Evolutionary conservation across 495 filamentous ascomycete species (phyloP), one percentile per base, ranked within the genome.

Genomic region (Apodospora peruviana): DNA sequence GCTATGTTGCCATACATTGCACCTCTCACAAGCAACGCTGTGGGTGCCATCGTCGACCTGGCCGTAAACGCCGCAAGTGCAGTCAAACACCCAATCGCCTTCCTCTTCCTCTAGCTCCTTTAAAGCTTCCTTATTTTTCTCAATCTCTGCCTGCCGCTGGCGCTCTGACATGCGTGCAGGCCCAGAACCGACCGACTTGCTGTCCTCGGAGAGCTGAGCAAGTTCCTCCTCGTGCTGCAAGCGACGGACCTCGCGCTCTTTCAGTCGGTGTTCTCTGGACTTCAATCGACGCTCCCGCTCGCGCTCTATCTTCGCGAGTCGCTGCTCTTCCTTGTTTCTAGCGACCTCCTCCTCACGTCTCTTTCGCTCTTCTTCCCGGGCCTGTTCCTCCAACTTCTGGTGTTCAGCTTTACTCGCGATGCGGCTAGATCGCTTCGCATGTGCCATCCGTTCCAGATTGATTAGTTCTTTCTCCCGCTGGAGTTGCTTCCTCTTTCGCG

Each of bases 1-100:
- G 72, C 87, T 91, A 58, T 96, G 93, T 61, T 96, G 91, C 93
- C 93, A 98, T 17, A 95, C 83, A 61, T 86, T 93, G 74, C 93
- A 98, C 41, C 77, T 84, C 58, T 97, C 93, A 63, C 93, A 98
- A n/a, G 90, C 85, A 49, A 98, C 81, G 61, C 87, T 95, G 63
- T 95, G 88, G 2, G 87, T 84, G 40, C 93, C 93, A 57, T 96
- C 93, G 55, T 96, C 91, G 29, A 95, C 84, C 57, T 93, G 83
- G 35, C 93, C 91, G 65, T 95, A 83, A 22, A 86, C 78, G 21
- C 90, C 90, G 66, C 93, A 98, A 12, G 85, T 78, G 66, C 93
- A 98, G 60, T 97, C 93, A 60, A 98, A 97, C 24, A 89, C 76
- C 93, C 93, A 96, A 43, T 91, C 81, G 11, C 90, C 88, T 41